Conservation (phyloP, 2,329 filamentous ascomycete genomes). For the Xylaria sp. region DNA sequence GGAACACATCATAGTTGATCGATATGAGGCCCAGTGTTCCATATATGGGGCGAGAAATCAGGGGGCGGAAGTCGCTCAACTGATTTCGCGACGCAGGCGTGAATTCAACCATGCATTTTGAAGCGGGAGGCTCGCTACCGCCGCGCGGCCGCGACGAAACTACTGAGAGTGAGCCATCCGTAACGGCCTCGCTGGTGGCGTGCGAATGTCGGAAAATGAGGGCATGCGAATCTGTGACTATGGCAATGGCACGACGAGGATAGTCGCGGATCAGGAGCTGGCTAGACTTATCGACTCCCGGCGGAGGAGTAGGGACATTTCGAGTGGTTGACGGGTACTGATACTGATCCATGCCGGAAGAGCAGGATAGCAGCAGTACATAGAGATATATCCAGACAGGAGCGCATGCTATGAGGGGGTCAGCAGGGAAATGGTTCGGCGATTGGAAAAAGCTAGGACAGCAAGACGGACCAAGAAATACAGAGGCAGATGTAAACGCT, state of each 20-base stretch:
- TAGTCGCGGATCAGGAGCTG: conserved; percentile 85
- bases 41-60: conserved; percentile 76
- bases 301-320: conserved; percentile 52
- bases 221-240: conserved; percentile 78
- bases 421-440: background rate
- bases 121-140: conserved; percentile 50
- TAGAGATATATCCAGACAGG: conserved; percentile 26
- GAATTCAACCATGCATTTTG: conserved; percentile 90
- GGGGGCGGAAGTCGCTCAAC: conserved; percentile 75
- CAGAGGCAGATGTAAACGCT: background rate
- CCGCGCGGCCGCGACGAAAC: conserved; percentile 52
- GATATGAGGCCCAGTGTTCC: conserved; percentile 90
- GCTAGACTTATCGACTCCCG: conserved; percentile 66
- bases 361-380: conserved; percentile 36
- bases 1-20: conserved; percentile 82
- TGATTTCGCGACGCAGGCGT: conserved; percentile 67
- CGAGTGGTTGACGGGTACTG: conserved; percentile 49
- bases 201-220: conserved; percentile 83
- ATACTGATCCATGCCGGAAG: conserved; percentile 55
- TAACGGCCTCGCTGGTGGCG: conserved; percentile 63
- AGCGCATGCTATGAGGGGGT: conserved; percentile 36
- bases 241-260: conserved; percentile 84
- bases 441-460: background rate
- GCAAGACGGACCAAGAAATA: background rate
- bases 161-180: conserved; percentile 65